Evolutionary conservation across 495 filamentous ascomycete genomes (phyloP), one percentile per base, ranked within the genome.

Genomic region (Daldinia decipiens): DNA sequence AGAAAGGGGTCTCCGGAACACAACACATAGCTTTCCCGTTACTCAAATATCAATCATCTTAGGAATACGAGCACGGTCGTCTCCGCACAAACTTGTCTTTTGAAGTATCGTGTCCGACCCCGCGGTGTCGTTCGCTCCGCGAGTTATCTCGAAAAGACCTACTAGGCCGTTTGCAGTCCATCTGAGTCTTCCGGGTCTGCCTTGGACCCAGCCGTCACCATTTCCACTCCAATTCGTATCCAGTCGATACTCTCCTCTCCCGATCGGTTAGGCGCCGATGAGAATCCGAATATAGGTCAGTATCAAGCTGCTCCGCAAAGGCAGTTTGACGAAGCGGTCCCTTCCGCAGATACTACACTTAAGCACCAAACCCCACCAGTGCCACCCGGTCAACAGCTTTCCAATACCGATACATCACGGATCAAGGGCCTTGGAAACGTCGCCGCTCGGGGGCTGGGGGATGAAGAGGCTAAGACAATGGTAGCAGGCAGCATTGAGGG

Each of bases 181-280:
- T 43, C 27, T 12, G 36, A 57, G 31, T 61, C 31, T 54, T 50
- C 26, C 38, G 73, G 75, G 75, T 75, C 73, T 75, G 5, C 70
- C 15, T 13, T 60, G 40, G 75, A 77, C 82, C 82, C 74, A 81
- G 57, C 77, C 82, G 80, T 74, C 82, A 84, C 80, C 71, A 84
- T 84, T 80, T 80, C 81, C 62, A 81, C 80, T 67, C 81, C 81
- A 77, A 74, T 84, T 51, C 79, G 82, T 71, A 84, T 84, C 66
- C 79, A 83, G 72, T 82, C 81, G 62, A 84, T 84, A 76, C 74
- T 84, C 73, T 83, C 82, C 64, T 80, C 81, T 62, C 70, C 81
- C 64, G 79, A 82, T 73, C 81, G 77, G 62, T 75, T 77, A 59
- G 80, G 79, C 59, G 55, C 74, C 66, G 78, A 81, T 76, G 79